Conservation (phyloP, 805 yeast genomes). For the Metschnikowia reukaufii region DNA sequence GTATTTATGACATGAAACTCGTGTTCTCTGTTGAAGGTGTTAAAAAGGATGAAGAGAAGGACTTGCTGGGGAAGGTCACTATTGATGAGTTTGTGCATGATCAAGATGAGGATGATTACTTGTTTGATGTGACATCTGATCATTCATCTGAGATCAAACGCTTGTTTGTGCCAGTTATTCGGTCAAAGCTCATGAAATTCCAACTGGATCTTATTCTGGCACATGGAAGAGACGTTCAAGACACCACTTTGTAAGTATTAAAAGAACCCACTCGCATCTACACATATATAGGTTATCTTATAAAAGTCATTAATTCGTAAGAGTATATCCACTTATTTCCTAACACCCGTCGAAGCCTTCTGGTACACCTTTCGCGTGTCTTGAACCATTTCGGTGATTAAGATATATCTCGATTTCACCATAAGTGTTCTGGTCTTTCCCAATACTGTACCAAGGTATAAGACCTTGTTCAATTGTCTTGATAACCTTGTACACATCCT, state of each 20-base stretch:
- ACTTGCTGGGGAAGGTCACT: conserved; percentile 43
- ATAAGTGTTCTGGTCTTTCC: conserved; percentile 56
- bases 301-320: conserved; percentile 1
- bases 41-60: conserved; percentile 39
- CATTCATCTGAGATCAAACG: conserved; percentile 44
- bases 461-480: conserved; percentile 48
- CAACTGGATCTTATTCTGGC: conserved; percentile 61
- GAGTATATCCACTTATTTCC: not conserved
- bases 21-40: conserved; percentile 42
- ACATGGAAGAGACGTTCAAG: conserved; percentile 66
- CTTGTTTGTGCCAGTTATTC: conserved; percentile 53
- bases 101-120: conserved; percentile 65
- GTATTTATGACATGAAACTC: conserved; percentile 67
- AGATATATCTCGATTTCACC: conserved; percentile 44
- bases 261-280: not conserved
- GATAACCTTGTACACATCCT: conserved; percentile 73
- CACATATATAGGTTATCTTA: not conserved
- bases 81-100: conserved; percentile 77
- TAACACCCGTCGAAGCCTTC: conserved; percentile 61
- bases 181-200: conserved; percentile 50
- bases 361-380: conserved; percentile 85
- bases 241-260: conserved; percentile 23
- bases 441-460: conserved; percentile 51
- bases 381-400: conserved; percentile 52
- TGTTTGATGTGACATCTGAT: conserved; percentile 45